These are phyloP conservation scores for Hemisphaericaspora subhashii DNA, from an alignment of 1,139 yeast species.

Conservation along the genomic window DNA sequence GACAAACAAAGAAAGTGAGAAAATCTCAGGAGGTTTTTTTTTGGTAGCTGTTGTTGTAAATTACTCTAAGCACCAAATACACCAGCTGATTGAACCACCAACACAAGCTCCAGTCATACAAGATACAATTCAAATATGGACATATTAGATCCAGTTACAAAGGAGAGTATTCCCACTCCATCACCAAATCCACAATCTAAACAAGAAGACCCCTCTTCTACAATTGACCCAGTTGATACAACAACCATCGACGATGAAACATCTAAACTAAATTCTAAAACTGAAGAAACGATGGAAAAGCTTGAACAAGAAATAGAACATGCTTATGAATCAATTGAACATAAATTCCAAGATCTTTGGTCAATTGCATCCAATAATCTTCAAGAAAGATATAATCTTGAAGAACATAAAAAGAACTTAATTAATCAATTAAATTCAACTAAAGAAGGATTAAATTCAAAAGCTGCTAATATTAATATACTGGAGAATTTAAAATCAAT, in stretches of 20 bases:
- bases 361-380: conserved; percentile 30
- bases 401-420: conserved; percentile 41
- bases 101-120: background rate
- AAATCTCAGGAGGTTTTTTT: too few relatives aligned
- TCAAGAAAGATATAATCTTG: conserved; percentile 39
- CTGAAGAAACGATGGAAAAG: conserved; percentile 49
- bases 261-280: too few relatives aligned
- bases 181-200: background rate
- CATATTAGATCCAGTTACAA: background rate
- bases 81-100: too few relatives aligned
- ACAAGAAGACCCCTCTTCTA: background rate
- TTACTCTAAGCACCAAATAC: too few relatives aligned
- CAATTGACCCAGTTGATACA: too few relatives aligned
- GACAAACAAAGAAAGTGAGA: too few relatives aligned
- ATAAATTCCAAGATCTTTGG: conserved; percentile 42
- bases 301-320: conserved; percentile 56
- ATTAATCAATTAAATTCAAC: conserved; percentile 34
- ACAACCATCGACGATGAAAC: too few relatives aligned
- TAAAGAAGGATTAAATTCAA: conserved; percentile 25
- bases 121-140: background rate
- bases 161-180: background rate
- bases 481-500: conserved; percentile 29
- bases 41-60: too few relatives aligned
- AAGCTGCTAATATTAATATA: conserved; percentile 17
- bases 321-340: conserved; percentile 47